Evolutionary conservation across 1,284 basidiomycete genomes (phyloP).

Genomic region (Fomitopsis betulina): DNA sequence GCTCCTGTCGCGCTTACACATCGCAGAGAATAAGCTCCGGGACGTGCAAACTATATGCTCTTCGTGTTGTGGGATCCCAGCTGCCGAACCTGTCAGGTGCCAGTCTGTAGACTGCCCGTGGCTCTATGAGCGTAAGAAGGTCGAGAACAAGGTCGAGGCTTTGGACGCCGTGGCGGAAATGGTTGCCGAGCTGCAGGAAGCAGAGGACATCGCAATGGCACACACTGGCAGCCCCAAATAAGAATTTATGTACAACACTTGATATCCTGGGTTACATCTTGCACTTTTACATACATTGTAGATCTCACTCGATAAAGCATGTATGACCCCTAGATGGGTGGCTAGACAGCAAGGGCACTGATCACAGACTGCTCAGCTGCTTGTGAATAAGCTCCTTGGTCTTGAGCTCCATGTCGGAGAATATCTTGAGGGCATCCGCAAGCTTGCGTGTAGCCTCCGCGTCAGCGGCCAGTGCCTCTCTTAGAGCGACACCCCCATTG

Average conservation of each 20-base stretch:
- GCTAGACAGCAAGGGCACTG: no score
- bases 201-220: neutral
- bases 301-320: no score
- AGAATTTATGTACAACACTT: neutral
- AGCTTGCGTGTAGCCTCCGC: conserved; percentile 38
- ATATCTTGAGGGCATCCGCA: conserved; percentile 39
- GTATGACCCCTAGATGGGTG: no score
- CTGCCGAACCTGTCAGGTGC: conserved; percentile 64
- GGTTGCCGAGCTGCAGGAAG: conserved; percentile 25
- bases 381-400: conserved; percentile 31
- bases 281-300: neutral
- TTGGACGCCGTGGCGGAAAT: conserved; percentile 33
- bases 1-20: conserved; percentile 52
- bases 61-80: conserved; percentile 57
- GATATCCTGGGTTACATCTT: neutral
- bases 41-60: conserved; percentile 68
- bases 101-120: conserved; percentile 83
- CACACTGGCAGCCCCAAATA: neutral
- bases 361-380: conserved; percentile 9
- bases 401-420: conserved; percentile 38
- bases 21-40: conserved; percentile 52
- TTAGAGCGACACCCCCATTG: conserved; percentile 28
- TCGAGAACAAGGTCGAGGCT: conserved; percentile 53
- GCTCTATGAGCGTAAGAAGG: conserved; percentile 70
- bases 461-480: conserved; percentile 32